Conservation (phyloP, 1,139 yeast species). For the Blastobotrys raffinosifermentans region DNA sequence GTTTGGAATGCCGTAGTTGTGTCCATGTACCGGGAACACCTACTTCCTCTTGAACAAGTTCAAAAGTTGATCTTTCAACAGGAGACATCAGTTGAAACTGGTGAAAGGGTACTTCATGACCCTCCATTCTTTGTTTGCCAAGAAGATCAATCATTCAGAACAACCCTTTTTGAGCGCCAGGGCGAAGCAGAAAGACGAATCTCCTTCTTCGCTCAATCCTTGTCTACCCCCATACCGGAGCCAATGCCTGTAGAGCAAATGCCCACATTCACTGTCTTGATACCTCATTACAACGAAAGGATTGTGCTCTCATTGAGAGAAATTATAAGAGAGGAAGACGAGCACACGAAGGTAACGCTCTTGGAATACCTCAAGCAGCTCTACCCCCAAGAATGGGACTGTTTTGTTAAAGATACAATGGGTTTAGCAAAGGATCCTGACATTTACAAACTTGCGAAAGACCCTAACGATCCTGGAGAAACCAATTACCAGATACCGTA, state of each 20-base stretch:
- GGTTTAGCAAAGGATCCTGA: constrained; percentile 14
- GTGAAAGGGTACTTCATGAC: constrained; percentile 33
- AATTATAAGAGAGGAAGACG: constrained; percentile 56
- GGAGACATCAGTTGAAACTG: constrained; percentile 34
- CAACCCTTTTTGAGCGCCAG: constrained; percentile 44
- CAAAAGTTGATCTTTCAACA: constrained; percentile 47
- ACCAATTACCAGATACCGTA: constrained; percentile 50
- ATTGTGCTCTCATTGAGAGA: constrained; percentile 61
- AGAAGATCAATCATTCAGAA: constrained; percentile 48
- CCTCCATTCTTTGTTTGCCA: constrained; percentile 73
- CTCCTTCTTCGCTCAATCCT: constrained; percentile 82
- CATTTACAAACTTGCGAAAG: constrained; percentile 12
- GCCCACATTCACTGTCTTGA: constrained; percentile 76
- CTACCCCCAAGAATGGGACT: constrained; percentile 69
- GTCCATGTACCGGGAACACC: constrained; percentile 71
- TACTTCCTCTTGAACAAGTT: constrained; percentile 67
- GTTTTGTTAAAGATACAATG: constrained; percentile 54
- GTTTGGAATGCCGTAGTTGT: constrained; percentile 77
- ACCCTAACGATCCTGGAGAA: constrained; percentile 15
- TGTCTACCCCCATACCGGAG: constrained; percentile 71
- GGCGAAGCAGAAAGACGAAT: constrained; percentile 78
- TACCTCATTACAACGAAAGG: constrained; percentile 84
- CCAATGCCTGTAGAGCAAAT: constrained; percentile 65
- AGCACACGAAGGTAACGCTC: constrained; percentile 55
- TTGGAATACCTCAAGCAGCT: constrained; percentile 69